Evolutionary conservation across 495 filamentous ascomycete species (phyloP).

Genomic region (Penicillium macrosclerotiorum): DNA sequence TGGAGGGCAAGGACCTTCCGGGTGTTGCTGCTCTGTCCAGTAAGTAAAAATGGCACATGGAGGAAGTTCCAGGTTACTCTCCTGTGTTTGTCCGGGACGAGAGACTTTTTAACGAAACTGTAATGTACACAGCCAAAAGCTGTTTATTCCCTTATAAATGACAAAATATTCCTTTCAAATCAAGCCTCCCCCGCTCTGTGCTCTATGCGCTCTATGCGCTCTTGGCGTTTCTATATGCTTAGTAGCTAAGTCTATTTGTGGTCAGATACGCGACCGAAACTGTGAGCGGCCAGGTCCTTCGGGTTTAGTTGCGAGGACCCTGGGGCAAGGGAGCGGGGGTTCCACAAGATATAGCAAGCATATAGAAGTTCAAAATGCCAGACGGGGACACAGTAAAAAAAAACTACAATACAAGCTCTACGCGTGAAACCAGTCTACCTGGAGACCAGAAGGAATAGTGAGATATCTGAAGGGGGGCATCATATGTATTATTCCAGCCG

Average conservation of each 20-base stretch:
- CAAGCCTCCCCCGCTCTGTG: no score
- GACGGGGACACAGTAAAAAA: no score
- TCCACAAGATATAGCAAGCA: no score
- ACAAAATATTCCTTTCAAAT: constrained; percentile 3
- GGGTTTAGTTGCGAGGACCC: no score
- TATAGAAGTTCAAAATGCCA: no score
- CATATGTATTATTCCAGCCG: background rate
- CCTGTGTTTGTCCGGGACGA: background rate
- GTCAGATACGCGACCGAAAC: constrained; percentile 31
- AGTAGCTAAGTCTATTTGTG: constrained; percentile 13
- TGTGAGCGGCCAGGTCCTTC: no score
- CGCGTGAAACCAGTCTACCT: no score
- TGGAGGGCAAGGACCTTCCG: constrained; percentile 96
- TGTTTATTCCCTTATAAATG: constrained; percentile 13
- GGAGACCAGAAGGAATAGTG: no score
- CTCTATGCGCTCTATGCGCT: no score
- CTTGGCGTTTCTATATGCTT: background rate
- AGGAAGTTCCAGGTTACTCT: background rate
- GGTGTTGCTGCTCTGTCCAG: constrained; percentile 92
- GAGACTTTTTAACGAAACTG: constrained; percentile 27
- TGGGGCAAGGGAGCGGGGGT: background rate
- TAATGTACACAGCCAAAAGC: constrained; percentile 30
- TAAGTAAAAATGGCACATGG: constrained; percentile 57
- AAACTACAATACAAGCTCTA: no score
- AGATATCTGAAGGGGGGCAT: background rate